Evolutionary conservation across 371 early-diverging fungal species (phyloP).

Genomic region (Saksenaea vasiformis): DNA sequence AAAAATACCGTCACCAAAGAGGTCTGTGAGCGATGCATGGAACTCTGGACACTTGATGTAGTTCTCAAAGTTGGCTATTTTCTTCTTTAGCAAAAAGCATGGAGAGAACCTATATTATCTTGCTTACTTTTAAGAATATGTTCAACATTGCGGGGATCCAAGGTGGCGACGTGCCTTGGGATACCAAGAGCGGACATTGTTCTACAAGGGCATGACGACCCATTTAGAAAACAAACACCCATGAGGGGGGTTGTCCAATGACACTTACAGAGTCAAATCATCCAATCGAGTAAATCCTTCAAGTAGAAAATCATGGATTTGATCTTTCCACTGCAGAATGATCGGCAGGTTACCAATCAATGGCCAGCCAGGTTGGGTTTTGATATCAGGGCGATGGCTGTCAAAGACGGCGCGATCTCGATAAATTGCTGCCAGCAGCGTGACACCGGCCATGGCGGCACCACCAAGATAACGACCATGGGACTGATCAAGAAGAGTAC

Average conservation of each 20-base stretch:
- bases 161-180: constrained; percentile 23
- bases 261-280: constrained; percentile 17
- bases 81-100: background rate
- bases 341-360: constrained; percentile 24
- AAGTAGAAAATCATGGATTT: constrained; percentile 21
- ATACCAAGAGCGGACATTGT: constrained; percentile 22
- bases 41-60: constrained; percentile 41
- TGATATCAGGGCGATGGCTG: constrained; percentile 14
- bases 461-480: constrained; percentile 23
- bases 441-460: constrained; percentile 25
- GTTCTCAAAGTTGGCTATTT: constrained; percentile 38
- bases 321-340: constrained; percentile 12
- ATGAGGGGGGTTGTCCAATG: background rate
- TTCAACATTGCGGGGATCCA: constrained; percentile 28
- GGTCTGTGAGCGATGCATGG: constrained; percentile 22
- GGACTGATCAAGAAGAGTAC: constrained; percentile 11
- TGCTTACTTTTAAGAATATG: constrained; percentile 28
- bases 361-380: constrained; percentile 19
- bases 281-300: constrained; percentile 17
- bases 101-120: background rate
- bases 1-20: constrained; percentile 46
- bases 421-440: constrained; percentile 21
- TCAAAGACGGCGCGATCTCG: constrained; percentile 32
- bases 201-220: background rate
- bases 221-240: background rate